These are phyloP conservation scores for Nemophila menziesii DNA, from an alignment of 257 asterid species.

Conservation along the genomic window DNA sequence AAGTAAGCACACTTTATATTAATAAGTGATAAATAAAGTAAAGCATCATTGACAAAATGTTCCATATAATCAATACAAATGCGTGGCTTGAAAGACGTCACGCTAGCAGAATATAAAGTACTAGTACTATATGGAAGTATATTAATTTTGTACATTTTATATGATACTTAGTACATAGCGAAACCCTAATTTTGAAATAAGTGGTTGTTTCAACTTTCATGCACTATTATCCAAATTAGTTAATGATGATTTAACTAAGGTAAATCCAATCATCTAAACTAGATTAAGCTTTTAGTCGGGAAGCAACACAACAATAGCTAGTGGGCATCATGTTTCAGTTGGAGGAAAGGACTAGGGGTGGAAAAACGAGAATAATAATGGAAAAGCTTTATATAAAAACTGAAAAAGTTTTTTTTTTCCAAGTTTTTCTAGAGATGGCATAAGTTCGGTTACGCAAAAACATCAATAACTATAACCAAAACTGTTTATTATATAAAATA, in stretches of 20 bases:
- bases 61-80: conserved; percentile 21
- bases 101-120: conserved; percentile 8
- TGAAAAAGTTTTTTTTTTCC: too few relatives aligned
- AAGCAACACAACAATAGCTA: too few relatives aligned
- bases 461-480: too few relatives aligned
- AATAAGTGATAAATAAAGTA: conserved; percentile 5
- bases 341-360: too few relatives aligned
- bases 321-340: too few relatives aligned
- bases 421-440: too few relatives aligned
- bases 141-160: background rate
- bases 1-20: conserved; percentile 51
- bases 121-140: background rate
- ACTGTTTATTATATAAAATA: too few relatives aligned
- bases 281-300: conserved; percentile 5
- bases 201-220: conserved; percentile 3
- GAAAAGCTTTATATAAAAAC: too few relatives aligned
- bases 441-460: too few relatives aligned
- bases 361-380: too few relatives aligned
- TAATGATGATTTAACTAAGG: conserved; percentile 1
- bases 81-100: conserved; percentile 20
- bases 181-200: conserved; percentile 1
- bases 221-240: background rate
- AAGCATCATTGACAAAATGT: conserved; percentile 22
- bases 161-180: too few relatives aligned
- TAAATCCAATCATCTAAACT: conserved; percentile 8